Evolutionary conservation across 108 stramenopile genomes (phyloP), one percentile per base, ranked within the genome.

Genomic region (Fistulifera solaris): DNA sequence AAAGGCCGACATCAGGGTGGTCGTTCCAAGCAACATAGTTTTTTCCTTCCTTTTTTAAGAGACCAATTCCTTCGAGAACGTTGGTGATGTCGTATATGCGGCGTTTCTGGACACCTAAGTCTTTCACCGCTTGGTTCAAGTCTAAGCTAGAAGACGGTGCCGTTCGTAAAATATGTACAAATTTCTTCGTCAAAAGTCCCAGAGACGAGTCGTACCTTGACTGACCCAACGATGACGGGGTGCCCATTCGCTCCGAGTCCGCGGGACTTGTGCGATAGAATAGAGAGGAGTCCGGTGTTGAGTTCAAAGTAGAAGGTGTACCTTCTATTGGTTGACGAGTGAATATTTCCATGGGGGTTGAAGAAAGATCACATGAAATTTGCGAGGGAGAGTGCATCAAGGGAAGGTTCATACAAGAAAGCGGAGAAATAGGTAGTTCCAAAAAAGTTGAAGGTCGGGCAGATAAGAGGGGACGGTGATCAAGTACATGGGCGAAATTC

Each of bases 1-100:
- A 48, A n/a, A 48, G 27, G 4, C n/a, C 46, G 5, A 57, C 18
- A 43, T 53, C 3, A 25, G 74, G 74, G 40, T 67, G 51, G 8
- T 66, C 62, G 43, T 79, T 79, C 93, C 93, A 94, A 16, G 81
- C 75, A 46, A 96, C 88, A 56, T 89, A 77, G 73, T 94, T 94
- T 71, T 95, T 40, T 73, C 44, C n/a, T n/a, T 84, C 63, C 19
- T 92, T 76, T 23, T 63, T 56, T 0, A 94, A 85, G 24, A 96
- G 68, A 19, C 66, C 54, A 13, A 96, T 54, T 28, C 80, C 67
- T 66, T 95, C 94, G 62, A 96, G 65, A 66, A 96, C 94, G 61
- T 96, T 96, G 60, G 94, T 86, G 7, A 96, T 80, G 63, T 96
- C 96, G 65, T 96, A 96, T 27, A 96, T 94, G 18, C 96, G 72